phyloP scores from a whole-genome alignment of 768 basidiomycete genomes.

The Mycena filopes region DNA sequence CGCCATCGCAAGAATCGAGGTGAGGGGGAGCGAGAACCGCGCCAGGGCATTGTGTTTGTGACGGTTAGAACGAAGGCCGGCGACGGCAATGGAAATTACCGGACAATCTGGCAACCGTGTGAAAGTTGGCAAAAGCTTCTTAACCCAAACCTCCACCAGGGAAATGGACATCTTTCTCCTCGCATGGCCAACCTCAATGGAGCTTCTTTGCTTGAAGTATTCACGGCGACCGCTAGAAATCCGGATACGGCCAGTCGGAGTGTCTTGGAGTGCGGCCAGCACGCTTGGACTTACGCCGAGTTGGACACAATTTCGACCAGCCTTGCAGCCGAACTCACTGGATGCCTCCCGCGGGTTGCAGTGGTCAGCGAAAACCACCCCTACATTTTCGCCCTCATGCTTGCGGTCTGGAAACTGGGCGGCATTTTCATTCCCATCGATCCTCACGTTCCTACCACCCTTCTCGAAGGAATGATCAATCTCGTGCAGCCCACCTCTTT shows the following conservation, averaged over 20 bases:
- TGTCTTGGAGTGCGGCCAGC: conserved; percentile 24
- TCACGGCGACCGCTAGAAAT: conserved; percentile 6
- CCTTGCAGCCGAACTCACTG: conserved; percentile 10
- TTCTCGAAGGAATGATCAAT: conserved; percentile 23
- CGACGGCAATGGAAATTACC: too few relatives aligned
- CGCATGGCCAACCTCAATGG: background rate
- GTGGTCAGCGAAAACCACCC: conserved; percentile 27
- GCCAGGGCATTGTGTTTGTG: too few relatives aligned
- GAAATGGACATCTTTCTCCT: background rate
- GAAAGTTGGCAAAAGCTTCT: too few relatives aligned
- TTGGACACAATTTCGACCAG: conserved; percentile 20
- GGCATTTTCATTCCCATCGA: conserved; percentile 30
- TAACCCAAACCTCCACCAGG: background rate
- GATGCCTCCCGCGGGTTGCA: conserved; percentile 8
- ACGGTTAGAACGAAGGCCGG: too few relatives aligned
- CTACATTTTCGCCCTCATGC: conserved; percentile 28
- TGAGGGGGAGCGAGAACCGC: too few relatives aligned
- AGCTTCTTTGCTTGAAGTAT: conserved; percentile 20
- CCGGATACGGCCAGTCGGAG: background rate
- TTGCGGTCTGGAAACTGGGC: conserved; percentile 28
- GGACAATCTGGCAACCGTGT: too few relatives aligned
- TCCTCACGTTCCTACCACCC: conserved; percentile 19
- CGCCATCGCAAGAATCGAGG: too few relatives aligned
- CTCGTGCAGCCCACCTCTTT: conserved; percentile 20
- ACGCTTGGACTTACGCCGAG: conserved; percentile 23